Evolutionary conservation across 2,329 filamentous ascomycete species (phyloP).

Genomic region (Colletotrichum euphorbiae): DNA sequence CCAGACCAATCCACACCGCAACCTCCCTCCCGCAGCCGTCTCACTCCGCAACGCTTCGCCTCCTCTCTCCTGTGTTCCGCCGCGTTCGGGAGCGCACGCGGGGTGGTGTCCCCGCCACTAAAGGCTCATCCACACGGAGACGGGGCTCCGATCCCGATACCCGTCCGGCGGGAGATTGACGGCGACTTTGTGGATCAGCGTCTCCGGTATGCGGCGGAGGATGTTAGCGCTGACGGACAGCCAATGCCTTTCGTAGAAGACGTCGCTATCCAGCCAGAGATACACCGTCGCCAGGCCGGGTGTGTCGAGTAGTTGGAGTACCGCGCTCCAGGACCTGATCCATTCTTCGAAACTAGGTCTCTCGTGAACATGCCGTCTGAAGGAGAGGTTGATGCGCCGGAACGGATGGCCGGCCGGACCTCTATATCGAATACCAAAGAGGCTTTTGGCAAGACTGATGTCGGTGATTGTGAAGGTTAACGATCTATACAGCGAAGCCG

Average conservation of each 20-base stretch:
- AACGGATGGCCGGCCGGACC: conserved; percentile 6
- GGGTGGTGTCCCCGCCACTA: not conserved
- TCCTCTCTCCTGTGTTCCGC: not conserved
- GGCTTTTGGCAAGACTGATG: conserved; percentile 13
- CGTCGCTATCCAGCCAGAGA: conserved; percentile 35
- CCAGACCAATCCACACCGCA: not conserved
- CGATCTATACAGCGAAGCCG: conserved; percentile 15
- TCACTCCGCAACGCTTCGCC: conserved; percentile 22
- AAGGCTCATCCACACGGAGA: conserved; percentile 9
- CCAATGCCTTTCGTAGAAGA: conserved; percentile 34
- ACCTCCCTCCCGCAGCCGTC: conserved; percentile 15
- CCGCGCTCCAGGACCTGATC: conserved; percentile 23
- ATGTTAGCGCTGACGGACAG: conserved; percentile 29
- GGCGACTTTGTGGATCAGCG: conserved; percentile 34
- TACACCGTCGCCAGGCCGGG: not conserved
- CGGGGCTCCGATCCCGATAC: conserved; percentile 20
- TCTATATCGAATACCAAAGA: conserved; percentile 12
- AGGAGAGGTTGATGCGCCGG: conserved; percentile 29
- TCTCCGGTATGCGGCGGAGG: conserved; percentile 25
- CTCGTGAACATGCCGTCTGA: conserved; percentile 16
- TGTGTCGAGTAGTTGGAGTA: conserved; percentile 18
- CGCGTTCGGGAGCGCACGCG: not conserved
- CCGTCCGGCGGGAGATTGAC: conserved; percentile 35
- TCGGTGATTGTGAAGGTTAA: conserved; percentile 30
- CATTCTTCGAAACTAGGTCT: conserved; percentile 26